phyloP scores from a whole-genome alignment of 192 early-diverging fungal species.

The Kickxella alabastrina region DNA sequence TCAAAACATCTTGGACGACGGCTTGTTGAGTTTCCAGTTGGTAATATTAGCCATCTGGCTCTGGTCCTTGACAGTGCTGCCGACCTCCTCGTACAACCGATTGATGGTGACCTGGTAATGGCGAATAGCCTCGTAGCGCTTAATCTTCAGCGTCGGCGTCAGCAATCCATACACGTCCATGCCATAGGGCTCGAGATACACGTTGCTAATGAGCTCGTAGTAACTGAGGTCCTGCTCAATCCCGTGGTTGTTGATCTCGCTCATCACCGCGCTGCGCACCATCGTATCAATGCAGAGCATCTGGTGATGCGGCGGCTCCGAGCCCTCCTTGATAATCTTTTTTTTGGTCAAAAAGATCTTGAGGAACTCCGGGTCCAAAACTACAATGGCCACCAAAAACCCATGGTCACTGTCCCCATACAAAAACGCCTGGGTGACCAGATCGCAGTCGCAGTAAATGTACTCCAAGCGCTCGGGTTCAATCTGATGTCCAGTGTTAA shows the following conservation, averaged over 20 bases:
- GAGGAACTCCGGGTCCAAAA: conserved; percentile 64
- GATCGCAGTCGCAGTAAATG: conserved; percentile 71
- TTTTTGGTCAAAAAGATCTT: conserved; percentile 52
- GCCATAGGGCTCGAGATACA: conserved; percentile 62
- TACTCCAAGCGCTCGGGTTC: conserved; percentile 93
- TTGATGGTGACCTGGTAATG: conserved; percentile 56
- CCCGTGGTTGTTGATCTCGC: conserved; percentile 57
- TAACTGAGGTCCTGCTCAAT: conserved; percentile 61
- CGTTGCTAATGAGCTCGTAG: conserved; percentile 67
- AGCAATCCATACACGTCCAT: conserved; percentile 78
- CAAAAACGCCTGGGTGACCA: conserved; percentile 70
- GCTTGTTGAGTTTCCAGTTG: conserved; percentile 30
- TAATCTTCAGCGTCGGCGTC: conserved; percentile 76
- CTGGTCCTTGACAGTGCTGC: conserved; percentile 19
- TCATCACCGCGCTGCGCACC: conserved; percentile 54
- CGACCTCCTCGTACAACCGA: conserved; percentile 60
- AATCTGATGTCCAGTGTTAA: conserved; percentile 86
- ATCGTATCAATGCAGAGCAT: conserved; percentile 63
- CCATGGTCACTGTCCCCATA: conserved; percentile 78
- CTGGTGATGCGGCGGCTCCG: conserved; percentile 51
- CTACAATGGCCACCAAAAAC: conserved; percentile 70
- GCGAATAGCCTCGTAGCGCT: conserved; percentile 48
- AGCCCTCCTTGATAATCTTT: conserved; percentile 40
- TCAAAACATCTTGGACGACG: conserved; percentile 16
- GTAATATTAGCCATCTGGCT: conserved; percentile 47